These are phyloP conservation scores for Colletotrichum agaves DNA, from an alignment of 2,329 filamentous ascomycete genomes.

Conservation along the genomic window DNA sequence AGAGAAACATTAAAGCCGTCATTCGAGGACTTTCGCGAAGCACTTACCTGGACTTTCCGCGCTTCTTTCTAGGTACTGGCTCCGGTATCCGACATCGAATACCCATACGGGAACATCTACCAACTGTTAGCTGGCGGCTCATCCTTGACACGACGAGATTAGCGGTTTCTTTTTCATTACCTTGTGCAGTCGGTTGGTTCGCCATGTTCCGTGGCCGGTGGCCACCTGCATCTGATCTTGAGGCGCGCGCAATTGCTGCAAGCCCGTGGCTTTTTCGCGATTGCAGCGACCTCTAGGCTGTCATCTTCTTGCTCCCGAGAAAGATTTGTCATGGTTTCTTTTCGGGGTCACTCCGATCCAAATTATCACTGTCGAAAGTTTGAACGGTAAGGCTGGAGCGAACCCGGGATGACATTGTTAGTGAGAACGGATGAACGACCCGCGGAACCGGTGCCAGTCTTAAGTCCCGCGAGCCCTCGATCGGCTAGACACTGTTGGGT, in stretches of 20 bases:
- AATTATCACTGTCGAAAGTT: not conserved
- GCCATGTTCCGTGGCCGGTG: slow-evolving; percentile 38
- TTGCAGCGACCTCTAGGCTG: slow-evolving; percentile 1
- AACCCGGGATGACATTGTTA: not conserved
- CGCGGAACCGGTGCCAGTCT: slow-evolving; percentile 18
- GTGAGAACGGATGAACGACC: not conserved
- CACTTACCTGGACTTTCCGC: slow-evolving; percentile 50
- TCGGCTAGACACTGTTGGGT: not conserved
- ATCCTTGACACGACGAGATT: not conserved
- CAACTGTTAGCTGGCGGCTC: not conserved
- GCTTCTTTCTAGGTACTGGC: slow-evolving; percentile 46
- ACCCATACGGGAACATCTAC: slow-evolving; percentile 49
- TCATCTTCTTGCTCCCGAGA: not conserved
- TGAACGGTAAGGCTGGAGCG: not conserved
- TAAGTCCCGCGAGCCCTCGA: not conserved
- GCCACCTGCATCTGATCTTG: slow-evolving; percentile 52
- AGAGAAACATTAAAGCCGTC: not conserved
- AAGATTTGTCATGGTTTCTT: not conserved
- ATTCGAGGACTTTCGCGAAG: not conserved
- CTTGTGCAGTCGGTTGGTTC: slow-evolving; percentile 43
- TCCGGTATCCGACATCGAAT: slow-evolving; percentile 48
- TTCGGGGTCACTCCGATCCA: not conserved
- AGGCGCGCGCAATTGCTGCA: slow-evolving; percentile 48
- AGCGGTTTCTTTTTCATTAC: slow-evolving; percentile 36
- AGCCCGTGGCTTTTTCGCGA: slow-evolving; percentile 44